Base-by-base conservation (phyloP, 306 rosid species). In the Medicago arabica region DNA sequence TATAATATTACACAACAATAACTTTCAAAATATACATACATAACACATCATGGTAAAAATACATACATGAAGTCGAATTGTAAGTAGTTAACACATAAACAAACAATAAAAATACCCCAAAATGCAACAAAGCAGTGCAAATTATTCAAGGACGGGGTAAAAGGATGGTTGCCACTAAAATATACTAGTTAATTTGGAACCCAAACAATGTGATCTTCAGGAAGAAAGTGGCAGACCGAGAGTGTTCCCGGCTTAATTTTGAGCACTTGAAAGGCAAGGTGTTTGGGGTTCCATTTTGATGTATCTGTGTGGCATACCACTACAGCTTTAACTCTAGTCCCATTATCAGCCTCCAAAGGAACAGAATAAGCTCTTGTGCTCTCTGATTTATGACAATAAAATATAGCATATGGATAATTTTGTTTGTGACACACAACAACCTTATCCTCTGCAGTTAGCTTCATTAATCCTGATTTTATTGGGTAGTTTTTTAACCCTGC, bases 161-260 rank as follows among this genome's bases (percentile, higher is more conserved):
- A 50, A 10, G 69, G n/a, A 51, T 64, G 10, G 13, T n/a, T 50
- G 21, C 0, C 4, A 60, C 1, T 17, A 36, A 44, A n/a, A 59
- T 80, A 82, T 77, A 74, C 64, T 84, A 50, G n/a, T 50, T 50
- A 50, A 0, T 50, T 80, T 8, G 86, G 74, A 67, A 87, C 85
- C 98, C 97, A 93, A 8, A 93, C 92, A 50, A 91, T 67, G 14
- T 93, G 97, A 77, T 91, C 97, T 82, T 85, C 76, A 0, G 98
- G 98, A 61, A 93, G 93, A 81, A 91, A 93, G 73, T 93, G 98
- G 82, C 98, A 91, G 4, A 93, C 82, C 0, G 98, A 91, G 64
- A 87, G 86, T 0, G 87, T 88, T 50, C 97, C 98, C 0, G 96
- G 98, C 84, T 84, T 84, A 39, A 93, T 89, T 34, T 91, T 91